phyloP scores from a whole-genome alignment of 257 asterid genomes.

The Coffea canephora region DNA sequence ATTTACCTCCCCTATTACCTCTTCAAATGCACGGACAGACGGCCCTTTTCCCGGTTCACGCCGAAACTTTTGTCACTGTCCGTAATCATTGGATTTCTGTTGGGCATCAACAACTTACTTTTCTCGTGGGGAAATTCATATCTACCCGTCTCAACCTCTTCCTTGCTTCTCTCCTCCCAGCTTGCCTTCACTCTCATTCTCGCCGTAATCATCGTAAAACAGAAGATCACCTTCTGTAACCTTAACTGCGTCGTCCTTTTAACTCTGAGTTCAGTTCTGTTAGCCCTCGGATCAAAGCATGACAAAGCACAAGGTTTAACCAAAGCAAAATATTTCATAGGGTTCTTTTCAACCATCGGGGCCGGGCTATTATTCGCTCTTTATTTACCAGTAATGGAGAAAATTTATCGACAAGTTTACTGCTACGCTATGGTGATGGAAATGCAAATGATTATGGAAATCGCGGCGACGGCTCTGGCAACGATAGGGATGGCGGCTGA shows the following conservation, averaged over 20 bases:
- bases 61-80: constrained; percentile 23
- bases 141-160: constrained; percentile 58
- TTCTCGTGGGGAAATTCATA: constrained; percentile 65
- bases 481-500: constrained; percentile 38
- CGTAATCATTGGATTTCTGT: constrained; percentile 30
- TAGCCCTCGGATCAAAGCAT: constrained; percentile 44
- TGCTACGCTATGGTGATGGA: constrained; percentile 82
- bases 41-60: constrained; percentile 48
- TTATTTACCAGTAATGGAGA: constrained; percentile 73
- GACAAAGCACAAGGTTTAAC: constrained; percentile 46
- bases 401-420: constrained; percentile 39
- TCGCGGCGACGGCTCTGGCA: constrained; percentile 56
- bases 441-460: constrained; percentile 70
- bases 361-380: constrained; percentile 66
- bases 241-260: constrained; percentile 65
- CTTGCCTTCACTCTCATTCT: constrained; percentile 57
- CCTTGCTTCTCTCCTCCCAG: constrained; percentile 57
- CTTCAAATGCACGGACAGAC: constrained; percentile 31
- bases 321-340: constrained; percentile 34
- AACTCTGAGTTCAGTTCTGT: constrained; percentile 53
- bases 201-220: constrained; percentile 54
- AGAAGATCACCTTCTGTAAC: constrained; percentile 45
- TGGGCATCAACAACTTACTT: constrained; percentile 57
- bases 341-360: constrained; percentile 53
- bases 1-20: constrained; percentile 34